Percentiles rank a stretch among this genome's conserved stretches.
Conservation (phyloP, 495 filamentous ascomycete genomes). For the Podospora australis region DNA sequence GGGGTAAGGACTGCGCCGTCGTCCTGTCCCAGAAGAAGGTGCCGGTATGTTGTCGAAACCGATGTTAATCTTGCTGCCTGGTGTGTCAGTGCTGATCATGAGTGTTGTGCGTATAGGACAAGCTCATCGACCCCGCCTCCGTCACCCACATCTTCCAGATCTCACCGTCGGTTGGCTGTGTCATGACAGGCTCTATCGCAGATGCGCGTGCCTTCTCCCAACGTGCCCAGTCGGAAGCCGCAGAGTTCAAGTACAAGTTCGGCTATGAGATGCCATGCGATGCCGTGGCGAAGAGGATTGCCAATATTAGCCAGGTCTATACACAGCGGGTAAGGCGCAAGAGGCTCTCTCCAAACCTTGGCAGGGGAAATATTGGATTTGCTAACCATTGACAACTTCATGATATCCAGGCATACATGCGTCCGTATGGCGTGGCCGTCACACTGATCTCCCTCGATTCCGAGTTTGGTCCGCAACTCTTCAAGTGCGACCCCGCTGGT, state of each 20-base stretch:
- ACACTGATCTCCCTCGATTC: constrained; percentile 91
- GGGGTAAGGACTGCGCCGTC: constrained; percentile 94
- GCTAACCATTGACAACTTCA: constrained; percentile 15
- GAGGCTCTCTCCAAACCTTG: neutral
- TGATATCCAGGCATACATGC: constrained; percentile 92
- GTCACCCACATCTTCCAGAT: constrained; percentile 96
- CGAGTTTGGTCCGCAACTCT: constrained; percentile 91
- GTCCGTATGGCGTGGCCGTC: constrained; percentile 88
- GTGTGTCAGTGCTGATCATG: constrained; percentile 22
- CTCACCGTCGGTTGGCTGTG: constrained; percentile 92
- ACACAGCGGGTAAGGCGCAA: constrained; percentile 73
- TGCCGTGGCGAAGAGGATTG: constrained; percentile 88
- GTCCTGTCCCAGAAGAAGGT: constrained; percentile 99
- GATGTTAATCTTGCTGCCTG: constrained; percentile 2
- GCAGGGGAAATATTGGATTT: neutral
- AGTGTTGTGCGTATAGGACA: constrained; percentile 58
- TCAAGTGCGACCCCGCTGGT: constrained; percentile 96
- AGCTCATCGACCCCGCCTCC: constrained; percentile 94
- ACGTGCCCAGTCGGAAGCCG: constrained; percentile 89
- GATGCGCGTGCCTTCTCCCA: constrained; percentile 89
- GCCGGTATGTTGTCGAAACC: constrained; percentile 61
- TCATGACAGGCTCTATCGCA: constrained; percentile 98
- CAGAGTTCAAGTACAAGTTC: constrained; percentile 95
- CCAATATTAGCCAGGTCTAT: constrained; percentile 98
- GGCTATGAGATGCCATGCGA: constrained; percentile 99